Percentiles rank a stretch among this genome's conserved stretches.
phyloP scores from a whole-genome alignment of 2,329 filamentous ascomycete species.

The Talaromyces sp. region DNA sequence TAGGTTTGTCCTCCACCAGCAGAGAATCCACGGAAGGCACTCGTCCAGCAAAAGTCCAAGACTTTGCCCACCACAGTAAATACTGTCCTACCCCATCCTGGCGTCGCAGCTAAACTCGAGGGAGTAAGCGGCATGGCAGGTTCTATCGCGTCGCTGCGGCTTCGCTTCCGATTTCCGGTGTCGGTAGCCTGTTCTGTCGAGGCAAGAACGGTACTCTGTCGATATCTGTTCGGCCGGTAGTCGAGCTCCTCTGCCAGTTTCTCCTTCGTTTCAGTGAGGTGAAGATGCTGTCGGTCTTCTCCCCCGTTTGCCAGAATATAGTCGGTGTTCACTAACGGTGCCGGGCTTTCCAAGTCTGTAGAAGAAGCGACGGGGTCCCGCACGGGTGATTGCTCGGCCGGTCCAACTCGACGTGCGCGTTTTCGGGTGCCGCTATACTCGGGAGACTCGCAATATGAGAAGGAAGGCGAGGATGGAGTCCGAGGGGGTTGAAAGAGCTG shows the following conservation, averaged over 20 bases:
- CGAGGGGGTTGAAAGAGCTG: constrained; percentile 15
- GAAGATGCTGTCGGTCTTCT: constrained; percentile 1
- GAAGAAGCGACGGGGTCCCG: constrained; percentile 18
- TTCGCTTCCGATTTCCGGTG: constrained; percentile 17
- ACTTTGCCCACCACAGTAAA: constrained; percentile 58
- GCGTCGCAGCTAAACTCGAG: constrained; percentile 12
- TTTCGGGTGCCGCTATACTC: constrained; percentile 21
- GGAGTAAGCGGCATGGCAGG: constrained; percentile 13
- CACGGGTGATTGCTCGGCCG: constrained; percentile 19
- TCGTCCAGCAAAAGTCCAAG: constrained; percentile 73
- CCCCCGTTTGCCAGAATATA: constrained; percentile 32
- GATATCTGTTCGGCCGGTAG: constrained; percentile 41
- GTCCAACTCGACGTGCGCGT: constrained; percentile 24
- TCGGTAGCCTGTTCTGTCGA: constrained; percentile 26
- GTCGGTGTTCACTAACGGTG: constrained; percentile 34
- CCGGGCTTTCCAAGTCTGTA: constrained; percentile 25
- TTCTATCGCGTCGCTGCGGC: constrained; percentile 11
- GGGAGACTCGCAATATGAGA: constrained; percentile 3
- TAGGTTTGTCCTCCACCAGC: constrained; percentile 66
- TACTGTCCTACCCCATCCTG: constrained; percentile 38
- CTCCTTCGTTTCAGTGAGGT: constrained; percentile 20
- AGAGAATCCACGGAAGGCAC: constrained; percentile 75
- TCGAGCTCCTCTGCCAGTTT: constrained; percentile 28
- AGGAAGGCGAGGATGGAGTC: constrained; percentile 9
- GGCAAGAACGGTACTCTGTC: constrained; percentile 20